phyloP scores from a whole-genome alignment of 164 flowering plant genomes.

The Echeveria elegans region DNA sequence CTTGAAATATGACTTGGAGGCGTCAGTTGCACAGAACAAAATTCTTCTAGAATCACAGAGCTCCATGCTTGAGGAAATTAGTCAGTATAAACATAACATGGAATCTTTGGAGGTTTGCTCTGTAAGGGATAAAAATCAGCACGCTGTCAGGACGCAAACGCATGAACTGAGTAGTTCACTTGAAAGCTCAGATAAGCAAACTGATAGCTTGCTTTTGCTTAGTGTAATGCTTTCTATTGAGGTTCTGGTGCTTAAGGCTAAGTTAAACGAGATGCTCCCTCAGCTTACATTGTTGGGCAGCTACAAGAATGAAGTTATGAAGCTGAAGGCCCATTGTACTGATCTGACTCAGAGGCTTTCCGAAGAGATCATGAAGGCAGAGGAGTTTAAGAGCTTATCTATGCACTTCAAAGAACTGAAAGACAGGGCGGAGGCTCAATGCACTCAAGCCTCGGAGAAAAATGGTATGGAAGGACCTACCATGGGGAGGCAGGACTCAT shows the following conservation, averaged over 20 bases:
- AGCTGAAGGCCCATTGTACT: conserved; percentile 30
- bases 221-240: conserved; percentile 51
- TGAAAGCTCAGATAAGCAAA: conserved; percentile 28
- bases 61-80: conserved; percentile 24
- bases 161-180: conserved; percentile 31
- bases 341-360: conserved; percentile 60
- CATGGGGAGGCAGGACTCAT: conserved; percentile 51
- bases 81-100: conserved; percentile 28
- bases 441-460: conserved; percentile 45
- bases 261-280: conserved; percentile 37
- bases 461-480: conserved; percentile 35
- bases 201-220: conserved; percentile 31
- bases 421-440: conserved; percentile 72
- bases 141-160: conserved; percentile 33
- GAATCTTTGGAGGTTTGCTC: conserved; percentile 16
- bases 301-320: conserved; percentile 25
- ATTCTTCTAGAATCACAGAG: conserved; percentile 26
- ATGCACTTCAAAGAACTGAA: conserved; percentile 81
- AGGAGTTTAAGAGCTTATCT: conserved; percentile 79
- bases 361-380: conserved; percentile 70
- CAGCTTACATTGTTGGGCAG: conserved; percentile 25
- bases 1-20: conserved; percentile 45
- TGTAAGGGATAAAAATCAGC: conserved; percentile 19
- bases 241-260: conserved; percentile 35
- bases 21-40: conserved; percentile 21